Evolutionary conservation across 768 basidiomycete genomes (phyloP).

Genomic region (Amanita subjunquillea): DNA sequence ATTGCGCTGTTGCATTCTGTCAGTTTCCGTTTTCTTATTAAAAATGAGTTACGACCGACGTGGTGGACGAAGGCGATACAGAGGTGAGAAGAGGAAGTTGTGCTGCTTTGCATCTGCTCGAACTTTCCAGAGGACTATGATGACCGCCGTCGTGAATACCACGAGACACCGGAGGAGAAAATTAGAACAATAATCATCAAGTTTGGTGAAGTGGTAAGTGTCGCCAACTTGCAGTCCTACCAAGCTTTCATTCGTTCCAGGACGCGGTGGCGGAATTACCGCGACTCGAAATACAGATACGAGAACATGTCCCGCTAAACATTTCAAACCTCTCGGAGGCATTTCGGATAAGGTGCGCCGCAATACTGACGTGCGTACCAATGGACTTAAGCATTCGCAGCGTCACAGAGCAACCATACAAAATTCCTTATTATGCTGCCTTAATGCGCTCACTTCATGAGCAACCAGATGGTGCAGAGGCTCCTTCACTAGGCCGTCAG

Average conservation of each 20-base stretch:
- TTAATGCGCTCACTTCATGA: conserved; percentile 63
- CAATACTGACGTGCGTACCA: background rate
- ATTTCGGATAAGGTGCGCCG: conserved; percentile 57
- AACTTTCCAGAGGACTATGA: conserved; percentile 50
- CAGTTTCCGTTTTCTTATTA: conserved; percentile 11
- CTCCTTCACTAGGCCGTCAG: conserved; percentile 49
- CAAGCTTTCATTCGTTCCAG: conserved; percentile 22
- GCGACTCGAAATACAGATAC: conserved; percentile 54
- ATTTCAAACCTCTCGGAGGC: conserved; percentile 63
- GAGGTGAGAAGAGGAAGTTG: conserved; percentile 36
- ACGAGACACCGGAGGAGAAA: conserved; percentile 67
- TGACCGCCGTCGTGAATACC: conserved; percentile 51
- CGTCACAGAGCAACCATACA: conserved; percentile 88
- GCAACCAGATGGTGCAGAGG: conserved; percentile 27
- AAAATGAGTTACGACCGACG: conserved; percentile 54
- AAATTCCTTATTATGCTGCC: conserved; percentile 83
- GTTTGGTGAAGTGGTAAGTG: conserved; percentile 72
- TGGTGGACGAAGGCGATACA: conserved; percentile 34
- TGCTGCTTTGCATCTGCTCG: background rate
- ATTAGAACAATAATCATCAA: conserved; percentile 58
- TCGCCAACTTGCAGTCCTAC: background rate
- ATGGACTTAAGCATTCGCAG: conserved; percentile 26
- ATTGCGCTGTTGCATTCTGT: background rate
- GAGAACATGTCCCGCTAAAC: conserved; percentile 44
- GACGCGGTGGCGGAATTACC: conserved; percentile 63